Base-by-base conservation (phyloP, 2,329 filamentous ascomycete genomes). In the Penicillium sp. region DNA sequence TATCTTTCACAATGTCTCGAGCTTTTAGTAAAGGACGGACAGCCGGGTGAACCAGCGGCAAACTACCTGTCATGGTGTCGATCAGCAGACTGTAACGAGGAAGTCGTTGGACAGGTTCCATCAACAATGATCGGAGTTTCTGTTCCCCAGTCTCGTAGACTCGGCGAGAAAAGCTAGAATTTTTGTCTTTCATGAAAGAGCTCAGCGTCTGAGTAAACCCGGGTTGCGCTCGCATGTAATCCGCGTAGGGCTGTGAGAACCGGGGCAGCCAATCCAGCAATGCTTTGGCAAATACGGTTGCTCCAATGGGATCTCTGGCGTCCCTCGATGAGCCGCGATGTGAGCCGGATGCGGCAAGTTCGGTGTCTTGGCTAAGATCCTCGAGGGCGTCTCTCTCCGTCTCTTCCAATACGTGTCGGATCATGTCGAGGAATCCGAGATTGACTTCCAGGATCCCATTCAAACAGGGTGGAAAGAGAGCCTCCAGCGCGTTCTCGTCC, bases 51-150 rank as follows among this genome's bases (percentile, higher is more conserved):
- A 90, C 87, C 52, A 93, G 86, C 4, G 94, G 93, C 18, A 98
- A 83, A 60, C 90, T 92, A 65, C 89, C 87, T 50, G 95, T 86
- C 70, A 99, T 97, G 70, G 96, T 93, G 78, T 99, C 95, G 68
- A 99, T 98, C 71, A 98, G 89, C 37, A 99, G 82, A 70, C 92
- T 97, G 78, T 99, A 99, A 27, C 95, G 89, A 27, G 95, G 95
- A 54, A 99, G 83, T 54, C 95, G 85, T 75, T 99, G 95, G 0
- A 99, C 93, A 2, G 95, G 95, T 76, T 99, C 95, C 73, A 99
- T 99, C 55, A 99, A 84, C 62, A 95, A 85, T 3, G 95, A 98
- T 50, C 91, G 92, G 55, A 98, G 84, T 58, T 88, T 86, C 77
- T 99, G 95, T 74, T 98, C 95, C 56, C 95, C 94, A 2, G 89